Conservation (phyloP, 2,329 filamentous ascomycete species). For the Escovopsis weberi region DNA sequence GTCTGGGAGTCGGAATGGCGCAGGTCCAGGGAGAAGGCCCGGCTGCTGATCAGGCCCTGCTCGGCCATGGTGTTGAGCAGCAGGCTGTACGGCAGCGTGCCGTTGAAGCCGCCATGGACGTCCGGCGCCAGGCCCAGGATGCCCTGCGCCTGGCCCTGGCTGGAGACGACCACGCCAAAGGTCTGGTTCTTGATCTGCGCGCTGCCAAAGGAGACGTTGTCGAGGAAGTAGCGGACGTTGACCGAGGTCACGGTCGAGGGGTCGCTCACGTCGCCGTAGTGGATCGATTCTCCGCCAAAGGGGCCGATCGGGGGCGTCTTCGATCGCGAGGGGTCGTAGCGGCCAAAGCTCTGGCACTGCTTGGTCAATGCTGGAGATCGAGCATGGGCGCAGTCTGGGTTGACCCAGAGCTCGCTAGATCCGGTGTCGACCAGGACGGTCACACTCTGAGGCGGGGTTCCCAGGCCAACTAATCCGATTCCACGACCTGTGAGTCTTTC, state of each 20-base stretch:
- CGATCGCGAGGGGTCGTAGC: constrained; percentile 30
- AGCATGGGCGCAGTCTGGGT: constrained; percentile 31
- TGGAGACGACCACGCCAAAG: constrained; percentile 32
- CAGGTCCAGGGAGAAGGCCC: constrained; percentile 37
- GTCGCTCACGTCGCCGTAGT: constrained; percentile 25
- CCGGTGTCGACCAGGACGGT: constrained; percentile 36
- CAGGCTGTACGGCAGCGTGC: constrained; percentile 32
- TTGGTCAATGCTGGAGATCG: constrained; percentile 17
- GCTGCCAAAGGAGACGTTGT: constrained; percentile 30
- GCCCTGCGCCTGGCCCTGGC: constrained; percentile 33
- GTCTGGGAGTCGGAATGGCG: constrained; percentile 26
- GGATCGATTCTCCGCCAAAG: constrained; percentile 22
- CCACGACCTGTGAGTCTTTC: too few relatives aligned
- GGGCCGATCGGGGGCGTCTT: constrained; percentile 23
- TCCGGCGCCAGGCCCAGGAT: constrained; percentile 37
- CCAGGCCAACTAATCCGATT: constrained; percentile 24
- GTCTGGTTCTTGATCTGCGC: constrained; percentile 29
- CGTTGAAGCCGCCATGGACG: constrained; percentile 22
- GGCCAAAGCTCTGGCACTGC: constrained; percentile 26
- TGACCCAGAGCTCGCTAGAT: constrained; percentile 41
- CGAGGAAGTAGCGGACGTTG: constrained; percentile 30
- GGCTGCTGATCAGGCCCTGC: constrained; percentile 33
- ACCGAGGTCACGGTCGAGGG: constrained; percentile 21
- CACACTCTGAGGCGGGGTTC: constrained; percentile 26
- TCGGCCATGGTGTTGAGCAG: constrained; percentile 34